phyloP scores from a whole-genome alignment of 2,329 filamentous ascomycete genomes.

The Diaporthe citri region DNA sequence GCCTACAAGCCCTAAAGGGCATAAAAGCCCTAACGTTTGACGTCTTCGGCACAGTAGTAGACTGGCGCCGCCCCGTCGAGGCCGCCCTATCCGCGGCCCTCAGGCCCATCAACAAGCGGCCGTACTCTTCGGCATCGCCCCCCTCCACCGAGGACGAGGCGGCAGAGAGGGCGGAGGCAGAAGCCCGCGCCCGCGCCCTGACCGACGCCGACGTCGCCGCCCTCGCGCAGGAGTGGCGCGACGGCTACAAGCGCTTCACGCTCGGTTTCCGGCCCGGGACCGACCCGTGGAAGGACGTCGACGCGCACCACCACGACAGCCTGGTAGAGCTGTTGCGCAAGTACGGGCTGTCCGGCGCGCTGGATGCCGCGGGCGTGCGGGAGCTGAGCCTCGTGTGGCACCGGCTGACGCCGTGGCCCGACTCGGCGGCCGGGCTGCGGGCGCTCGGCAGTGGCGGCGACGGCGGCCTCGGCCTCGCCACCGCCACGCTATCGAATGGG shows the following conservation, averaged over 20 bases:
- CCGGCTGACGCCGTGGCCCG: slow-evolving; percentile 76
- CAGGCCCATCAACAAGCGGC: slow-evolving; percentile 51
- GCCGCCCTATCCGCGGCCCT: slow-evolving; percentile 67
- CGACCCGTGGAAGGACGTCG: slow-evolving; percentile 75
- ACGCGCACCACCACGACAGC: slow-evolving; percentile 77
- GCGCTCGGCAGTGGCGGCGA: slow-evolving; percentile 57
- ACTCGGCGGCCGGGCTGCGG: slow-evolving; percentile 68
- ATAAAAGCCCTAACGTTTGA: slow-evolving; percentile 78
- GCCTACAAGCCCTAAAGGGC: slow-evolving; percentile 22
- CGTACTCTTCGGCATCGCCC: slow-evolving; percentile 46
- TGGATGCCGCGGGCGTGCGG: slow-evolving; percentile 71
- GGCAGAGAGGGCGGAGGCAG: slow-evolving; percentile 42
- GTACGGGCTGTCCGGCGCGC: slow-evolving; percentile 70
- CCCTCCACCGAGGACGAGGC: slow-evolving; percentile 56
- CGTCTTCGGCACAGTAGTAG: slow-evolving; percentile 83
- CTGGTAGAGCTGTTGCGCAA: slow-evolving; percentile 69
- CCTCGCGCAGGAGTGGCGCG: slow-evolving; percentile 80
- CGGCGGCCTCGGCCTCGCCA: slow-evolving; percentile 57
- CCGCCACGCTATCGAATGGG: slow-evolving; percentile 80
- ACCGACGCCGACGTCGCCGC: slow-evolving; percentile 69
- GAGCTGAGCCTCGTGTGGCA: slow-evolving; percentile 80
- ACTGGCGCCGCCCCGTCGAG: slow-evolving; percentile 79
- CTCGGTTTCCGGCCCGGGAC: slow-evolving; percentile 59
- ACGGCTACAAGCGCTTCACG: slow-evolving; percentile 74
- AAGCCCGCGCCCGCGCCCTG: slow-evolving; percentile 60